A percentile compares a stretch with the other conserved stretches of the same genome.
These are phyloP conservation scores for Adansonia rubrostipa DNA, from an alignment of 441 rosid species.

Conservation along the genomic window DNA sequence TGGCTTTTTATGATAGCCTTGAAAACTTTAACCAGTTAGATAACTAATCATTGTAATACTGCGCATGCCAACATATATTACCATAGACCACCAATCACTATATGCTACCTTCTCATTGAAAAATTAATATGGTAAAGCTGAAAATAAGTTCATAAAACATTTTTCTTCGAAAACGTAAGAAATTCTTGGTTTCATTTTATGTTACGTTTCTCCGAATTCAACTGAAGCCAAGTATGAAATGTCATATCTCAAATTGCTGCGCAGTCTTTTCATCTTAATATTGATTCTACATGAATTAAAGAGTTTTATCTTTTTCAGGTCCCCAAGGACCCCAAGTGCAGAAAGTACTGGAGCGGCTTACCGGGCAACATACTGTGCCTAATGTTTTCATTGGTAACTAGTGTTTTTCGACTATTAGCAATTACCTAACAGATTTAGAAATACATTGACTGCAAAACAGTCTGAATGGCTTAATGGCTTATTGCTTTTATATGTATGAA, in stretches of 20 bases:
- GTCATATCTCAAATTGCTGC: background rate
- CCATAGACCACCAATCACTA: background rate
- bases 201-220: constrained; percentile 8
- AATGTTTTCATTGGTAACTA: constrained; percentile 84
- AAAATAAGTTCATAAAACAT: background rate
- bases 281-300: background rate
- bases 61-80: background rate
- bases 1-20: background rate
- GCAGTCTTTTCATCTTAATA: background rate
- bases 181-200: background rate
- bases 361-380: constrained; percentile 95
- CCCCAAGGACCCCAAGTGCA: constrained; percentile 89
- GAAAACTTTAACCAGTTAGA: constrained; percentile 13
- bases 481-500: background rate
- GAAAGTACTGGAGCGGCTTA: constrained; percentile 79
- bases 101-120: constrained; percentile 5
- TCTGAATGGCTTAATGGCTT: constrained; percentile 13
- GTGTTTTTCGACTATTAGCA: constrained; percentile 25
- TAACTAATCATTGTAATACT: background rate
- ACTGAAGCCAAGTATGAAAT: background rate
- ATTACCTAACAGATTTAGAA: background rate
- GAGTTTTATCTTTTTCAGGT: constrained; percentile 50
- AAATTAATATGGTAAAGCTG: background rate
- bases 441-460: background rate
- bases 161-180: background rate